Conservation (phyloP, 2,329 filamentous ascomycete species). For the Ploettnerulaceae sp. region DNA sequence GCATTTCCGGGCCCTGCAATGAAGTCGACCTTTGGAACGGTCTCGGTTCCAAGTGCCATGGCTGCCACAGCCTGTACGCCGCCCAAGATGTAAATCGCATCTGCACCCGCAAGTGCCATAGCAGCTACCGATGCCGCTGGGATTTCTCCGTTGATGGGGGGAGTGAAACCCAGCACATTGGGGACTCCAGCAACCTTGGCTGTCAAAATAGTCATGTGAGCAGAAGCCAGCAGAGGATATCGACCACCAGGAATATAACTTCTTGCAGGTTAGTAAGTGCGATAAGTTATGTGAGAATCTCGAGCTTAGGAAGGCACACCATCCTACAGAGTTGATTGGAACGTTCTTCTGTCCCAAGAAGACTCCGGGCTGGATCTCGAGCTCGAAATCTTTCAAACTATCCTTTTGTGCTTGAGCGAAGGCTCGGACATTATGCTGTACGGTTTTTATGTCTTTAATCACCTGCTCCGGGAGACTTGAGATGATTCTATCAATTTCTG, state of each 20-base stretch:
- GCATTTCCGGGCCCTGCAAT: too few species aligned
- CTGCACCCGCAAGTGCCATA: conserved; percentile 45
- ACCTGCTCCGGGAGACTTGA: conserved; percentile 42
- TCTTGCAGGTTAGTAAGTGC: too few species aligned
- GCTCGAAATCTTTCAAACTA: conserved; percentile 45
- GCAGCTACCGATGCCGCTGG: conserved; percentile 47
- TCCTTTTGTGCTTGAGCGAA: conserved; percentile 46
- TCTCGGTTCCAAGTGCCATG: too few species aligned
- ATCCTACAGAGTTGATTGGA: conserved; percentile 43
- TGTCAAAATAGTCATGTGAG: too few species aligned
- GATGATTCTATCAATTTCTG: conserved; percentile 43
- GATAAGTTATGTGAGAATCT: too few species aligned
- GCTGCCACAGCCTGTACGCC: too few species aligned
- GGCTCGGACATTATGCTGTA: conserved; percentile 44
- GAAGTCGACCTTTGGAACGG: too few species aligned
- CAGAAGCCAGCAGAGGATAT: too few species aligned
- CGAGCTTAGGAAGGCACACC: too few species aligned
- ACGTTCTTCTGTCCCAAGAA: conserved; percentile 47
- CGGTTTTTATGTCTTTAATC: conserved; percentile 49
- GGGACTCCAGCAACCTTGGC: too few species aligned
- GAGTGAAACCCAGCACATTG: too few species aligned
- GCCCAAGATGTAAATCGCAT: conserved; percentile 47
- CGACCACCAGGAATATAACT: too few species aligned
- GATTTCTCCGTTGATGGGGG: conserved; percentile 45
- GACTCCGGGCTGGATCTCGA: conserved; percentile 47